Conservation (phyloP, 2,329 filamentous ascomycete genomes). For the Chaetomiaceae sp. region DNA sequence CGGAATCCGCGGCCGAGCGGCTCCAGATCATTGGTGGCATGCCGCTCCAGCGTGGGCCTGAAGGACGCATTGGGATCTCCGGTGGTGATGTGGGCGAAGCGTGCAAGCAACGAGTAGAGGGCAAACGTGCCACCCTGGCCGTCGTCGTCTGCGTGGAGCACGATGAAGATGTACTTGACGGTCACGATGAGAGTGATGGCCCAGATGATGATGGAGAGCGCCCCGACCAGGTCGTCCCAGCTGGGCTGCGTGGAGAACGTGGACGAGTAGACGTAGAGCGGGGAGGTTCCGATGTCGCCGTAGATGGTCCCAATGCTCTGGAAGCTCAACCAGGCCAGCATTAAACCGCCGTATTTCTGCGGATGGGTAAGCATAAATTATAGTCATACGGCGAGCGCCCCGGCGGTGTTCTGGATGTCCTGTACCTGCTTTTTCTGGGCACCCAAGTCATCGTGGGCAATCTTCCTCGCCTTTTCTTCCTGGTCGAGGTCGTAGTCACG, state of each 20-base stretch:
- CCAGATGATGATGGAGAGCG: constrained; percentile 64
- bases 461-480: too few relatives aligned
- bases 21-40: constrained; percentile 50
- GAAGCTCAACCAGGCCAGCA: background rate
- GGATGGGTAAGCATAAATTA: too few relatives aligned
- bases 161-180: constrained; percentile 61
- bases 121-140: constrained; percentile 58
- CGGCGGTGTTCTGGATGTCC: too few relatives aligned
- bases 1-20: constrained; percentile 47
- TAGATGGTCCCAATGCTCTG: constrained; percentile 55
- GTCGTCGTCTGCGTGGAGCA: constrained; percentile 62
- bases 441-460: too few relatives aligned
- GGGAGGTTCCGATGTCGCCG: constrained; percentile 56
- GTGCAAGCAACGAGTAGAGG: constrained; percentile 19
- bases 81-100: constrained; percentile 18
- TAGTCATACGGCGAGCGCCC: too few relatives aligned
- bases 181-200: constrained; percentile 63
- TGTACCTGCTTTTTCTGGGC: too few relatives aligned
- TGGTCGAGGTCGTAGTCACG: too few relatives aligned
- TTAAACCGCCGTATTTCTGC: background rate
- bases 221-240: constrained; percentile 55
- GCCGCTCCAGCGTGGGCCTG: background rate
- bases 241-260: constrained; percentile 53
- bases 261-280: constrained; percentile 66
- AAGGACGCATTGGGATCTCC: constrained; percentile 17